Evolutionary conservation across 768 basidiomycete genomes (phyloP).

Genomic region (Polyporus arcularius): DNA sequence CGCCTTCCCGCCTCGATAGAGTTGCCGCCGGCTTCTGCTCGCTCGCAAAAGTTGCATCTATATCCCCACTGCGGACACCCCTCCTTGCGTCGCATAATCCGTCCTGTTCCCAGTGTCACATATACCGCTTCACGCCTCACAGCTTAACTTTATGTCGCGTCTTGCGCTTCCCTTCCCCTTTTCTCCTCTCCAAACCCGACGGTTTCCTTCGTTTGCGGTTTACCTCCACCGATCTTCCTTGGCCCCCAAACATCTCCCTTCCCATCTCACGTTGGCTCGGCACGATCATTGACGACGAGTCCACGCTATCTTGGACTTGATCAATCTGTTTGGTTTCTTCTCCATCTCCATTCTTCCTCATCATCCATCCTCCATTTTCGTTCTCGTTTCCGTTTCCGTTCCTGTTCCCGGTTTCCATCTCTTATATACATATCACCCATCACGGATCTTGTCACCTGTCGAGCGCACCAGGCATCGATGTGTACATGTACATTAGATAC

Average conservation of each 20-base stretch:
- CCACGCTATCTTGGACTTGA: neutral
- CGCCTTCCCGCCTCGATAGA: no score
- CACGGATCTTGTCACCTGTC: slow-evolving; percentile 4
- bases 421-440: neutral
- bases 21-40: no score
- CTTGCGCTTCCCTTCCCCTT: neutral
- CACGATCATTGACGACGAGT: no score
- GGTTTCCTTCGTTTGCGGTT: no score
- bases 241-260: neutral
- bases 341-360: no score
- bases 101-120: neutral
- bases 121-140: slow-evolving; percentile 1
- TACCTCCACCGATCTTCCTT: no score
- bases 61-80: no score
- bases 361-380: neutral
- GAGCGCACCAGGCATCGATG: slow-evolving; percentile 16
- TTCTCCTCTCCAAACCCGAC: neutral
- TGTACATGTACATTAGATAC: neutral
- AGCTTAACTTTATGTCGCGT: neutral
- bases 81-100: no score
- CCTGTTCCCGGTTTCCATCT: neutral
- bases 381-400: neutral
- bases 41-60: slow-evolving; percentile 1
- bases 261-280: neutral
- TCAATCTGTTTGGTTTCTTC: neutral